Evolutionary conservation across 352 stramenopile species (phyloP).

Genomic region (Phytopythium ostracodes): DNA sequence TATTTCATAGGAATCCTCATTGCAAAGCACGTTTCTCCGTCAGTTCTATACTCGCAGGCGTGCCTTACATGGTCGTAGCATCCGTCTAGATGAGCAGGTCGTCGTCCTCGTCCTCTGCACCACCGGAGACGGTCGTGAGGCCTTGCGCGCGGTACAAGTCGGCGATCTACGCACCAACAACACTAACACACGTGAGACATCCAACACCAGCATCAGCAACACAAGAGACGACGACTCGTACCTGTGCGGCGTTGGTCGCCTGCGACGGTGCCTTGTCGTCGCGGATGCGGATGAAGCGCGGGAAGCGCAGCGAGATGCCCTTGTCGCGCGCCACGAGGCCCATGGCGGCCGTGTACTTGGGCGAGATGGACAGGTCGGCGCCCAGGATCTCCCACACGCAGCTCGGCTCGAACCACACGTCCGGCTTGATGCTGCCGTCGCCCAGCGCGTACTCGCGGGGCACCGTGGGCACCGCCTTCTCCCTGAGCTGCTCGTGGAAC

Average conservation of each 20-base stretch:
- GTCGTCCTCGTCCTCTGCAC: conserved; percentile 66
- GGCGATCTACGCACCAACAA: conserved; percentile 47
- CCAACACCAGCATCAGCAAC: not conserved
- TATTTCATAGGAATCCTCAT: not conserved
- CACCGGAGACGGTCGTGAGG: conserved; percentile 55
- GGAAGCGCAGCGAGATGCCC: conserved; percentile 98
- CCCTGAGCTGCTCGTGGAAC: conserved; percentile 81
- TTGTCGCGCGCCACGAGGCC: conserved; percentile 88
- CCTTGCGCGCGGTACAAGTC: conserved; percentile 80
- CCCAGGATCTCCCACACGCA: conserved; percentile 99
- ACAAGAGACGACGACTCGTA: conserved; percentile 23
- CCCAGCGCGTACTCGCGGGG: conserved; percentile 91
- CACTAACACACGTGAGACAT: not conserved
- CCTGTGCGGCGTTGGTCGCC: conserved; percentile 95
- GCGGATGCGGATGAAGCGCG: conserved; percentile 96
- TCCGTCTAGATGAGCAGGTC: conserved; percentile 77
- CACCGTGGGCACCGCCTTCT: conserved; percentile 78
- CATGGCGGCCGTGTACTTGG: conserved; percentile 96
- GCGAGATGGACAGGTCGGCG: conserved; percentile 98
- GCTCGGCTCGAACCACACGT: conserved; percentile 95
- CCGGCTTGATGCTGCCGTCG: conserved; percentile 80
- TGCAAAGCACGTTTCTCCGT: too few species aligned
- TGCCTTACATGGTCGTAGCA: too few species aligned
- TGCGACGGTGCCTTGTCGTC: conserved; percentile 97
- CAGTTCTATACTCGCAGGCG: too few species aligned